Evolutionary conservation across 1,284 basidiomycete genomes (phyloP), one percentile per base, ranked within the genome.

Genomic region (Fomitopsis pinicola): DNA sequence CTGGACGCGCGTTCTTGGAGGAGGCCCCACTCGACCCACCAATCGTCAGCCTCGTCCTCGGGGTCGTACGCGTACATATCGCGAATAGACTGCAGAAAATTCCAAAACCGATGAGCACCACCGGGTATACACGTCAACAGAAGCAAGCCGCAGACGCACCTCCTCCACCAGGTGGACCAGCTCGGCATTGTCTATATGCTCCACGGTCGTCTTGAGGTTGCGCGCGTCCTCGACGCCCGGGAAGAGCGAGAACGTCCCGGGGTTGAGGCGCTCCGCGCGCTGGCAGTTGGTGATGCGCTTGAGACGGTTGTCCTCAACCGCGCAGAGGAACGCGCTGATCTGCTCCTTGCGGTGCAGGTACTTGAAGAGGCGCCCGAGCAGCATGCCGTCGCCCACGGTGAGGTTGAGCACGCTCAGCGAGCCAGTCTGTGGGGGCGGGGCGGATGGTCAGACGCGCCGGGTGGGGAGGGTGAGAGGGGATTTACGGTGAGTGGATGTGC

Each of bases 311-410:
- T 85, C 82, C 64, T 83, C 78, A 61, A 83, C 78, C 0, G 82
- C 85, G 61, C 75, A 72, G 6, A 87, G 73, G 67, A 85, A 80
- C 30, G 68, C 74, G 0, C 69, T 65, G 64, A 87, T 83, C 63
- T 87, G 85, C 22, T 81, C 79, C 19, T 72, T 66, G 1, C 72
- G 67, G 54, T 72, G 72, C 2, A 88, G 72, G 68, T 84, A 82
- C 8, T 82, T 80, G 69, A 87, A 86, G 4, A 87, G 72, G 46
- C 78, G 81, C 19, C 78, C 86, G 9, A 87, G 75, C 5, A 83
- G 79, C 1, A 82, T 82, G 4, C 77, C 82, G 62, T 87, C 86
- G 71, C 87, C 85, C 6, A 85, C 68, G 5, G 78, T 72, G 70
- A 87, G 79, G 8, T 78, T 80, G 15, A 76, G 71, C 9, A 76